Percentiles rank a stretch among this genome's conserved stretches.
Evolutionary conservation across 345 rosid species (phyloP).

Genomic region (Mercurialis annua): DNA sequence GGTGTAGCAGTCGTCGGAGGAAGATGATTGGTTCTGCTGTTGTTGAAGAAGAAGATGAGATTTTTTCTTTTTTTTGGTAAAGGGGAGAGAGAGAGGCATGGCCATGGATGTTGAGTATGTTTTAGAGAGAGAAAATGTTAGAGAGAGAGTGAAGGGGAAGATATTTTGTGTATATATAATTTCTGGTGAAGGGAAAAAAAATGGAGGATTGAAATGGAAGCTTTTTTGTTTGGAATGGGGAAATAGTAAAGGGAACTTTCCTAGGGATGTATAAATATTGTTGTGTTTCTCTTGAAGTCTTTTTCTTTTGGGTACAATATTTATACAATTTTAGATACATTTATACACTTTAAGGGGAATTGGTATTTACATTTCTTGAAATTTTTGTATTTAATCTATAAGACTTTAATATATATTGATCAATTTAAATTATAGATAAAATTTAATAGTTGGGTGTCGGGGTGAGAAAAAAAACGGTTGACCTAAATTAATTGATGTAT

Average conservation of each 20-base stretch:
- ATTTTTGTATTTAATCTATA: too few relatives aligned
- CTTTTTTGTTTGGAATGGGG: conserved; percentile 12
- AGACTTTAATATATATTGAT: too few relatives aligned
- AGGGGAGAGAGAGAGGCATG: conserved; percentile 40
- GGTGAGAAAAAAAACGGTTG: too few relatives aligned
- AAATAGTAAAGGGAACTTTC: conserved; percentile 19
- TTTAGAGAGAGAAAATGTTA: conserved; percentile 11
- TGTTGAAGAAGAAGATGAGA: neutral
- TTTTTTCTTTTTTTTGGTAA: too few relatives aligned
- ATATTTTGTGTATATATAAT: conserved; percentile 14
- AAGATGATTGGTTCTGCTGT: conserved; percentile 10
- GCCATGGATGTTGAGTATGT: neutral
- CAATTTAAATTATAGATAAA: too few relatives aligned
- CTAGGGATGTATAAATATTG: neutral
- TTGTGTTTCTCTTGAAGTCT: neutral
- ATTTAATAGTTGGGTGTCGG: too few relatives aligned
- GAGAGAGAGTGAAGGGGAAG: conserved; percentile 18
- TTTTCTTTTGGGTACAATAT: neutral
- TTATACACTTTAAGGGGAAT: too few relatives aligned
- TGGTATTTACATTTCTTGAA: too few relatives aligned
- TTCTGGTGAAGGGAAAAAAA: conserved; percentile 4
- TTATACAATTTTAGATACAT: too few relatives aligned
- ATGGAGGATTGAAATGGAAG: conserved; percentile 20
- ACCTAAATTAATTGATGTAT: too few relatives aligned
- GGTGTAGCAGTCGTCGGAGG: conserved; percentile 23